A percentile compares a stretch with the other conserved stretches of the same genome.
Conservation (phyloP, 2,329 filamentous ascomycete genomes). For the Penicillium vulpinum region DNA sequence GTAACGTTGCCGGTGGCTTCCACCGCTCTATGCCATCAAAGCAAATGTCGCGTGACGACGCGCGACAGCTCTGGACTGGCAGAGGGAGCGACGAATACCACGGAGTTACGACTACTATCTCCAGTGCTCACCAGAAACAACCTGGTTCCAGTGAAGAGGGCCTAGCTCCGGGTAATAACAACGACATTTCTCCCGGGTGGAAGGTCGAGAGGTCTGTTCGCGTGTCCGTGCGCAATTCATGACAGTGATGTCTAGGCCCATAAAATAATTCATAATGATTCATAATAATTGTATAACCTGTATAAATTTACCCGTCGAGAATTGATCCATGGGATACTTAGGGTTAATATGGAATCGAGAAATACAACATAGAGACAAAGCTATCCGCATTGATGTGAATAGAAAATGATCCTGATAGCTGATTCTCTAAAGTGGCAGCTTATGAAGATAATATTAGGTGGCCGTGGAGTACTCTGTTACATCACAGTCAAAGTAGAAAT, state of each 20-base stretch:
- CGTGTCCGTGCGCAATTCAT: slow-evolving; percentile 21
- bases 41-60: slow-evolving; percentile 4
- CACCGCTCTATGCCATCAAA: slow-evolving; percentile 14
- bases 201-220: slow-evolving; percentile 23
- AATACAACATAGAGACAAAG: no score
- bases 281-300: not conserved
- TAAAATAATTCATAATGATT: not conserved
- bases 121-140: slow-evolving; percentile 11
- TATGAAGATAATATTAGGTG: no score
- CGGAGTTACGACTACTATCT: slow-evolving; percentile 27
- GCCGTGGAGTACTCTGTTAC: no score
- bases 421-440: no score
- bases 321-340: no score
- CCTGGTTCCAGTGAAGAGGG: slow-evolving; percentile 26
- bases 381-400: no score
- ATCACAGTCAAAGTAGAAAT: no score
- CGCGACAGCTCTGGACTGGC: slow-evolving; percentile 21
- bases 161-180: slow-evolving; percentile 10
- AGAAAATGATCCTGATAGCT: no score
- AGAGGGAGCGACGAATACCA: slow-evolving; percentile 21
- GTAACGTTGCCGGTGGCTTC: slow-evolving; percentile 11
- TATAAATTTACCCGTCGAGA: no score
- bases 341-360: no score
- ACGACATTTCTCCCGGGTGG: slow-evolving; percentile 8
- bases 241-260: not conserved